Evolutionary conservation across 1,284 basidiomycete genomes (phyloP).

Genomic region (Inonotus obliquus): DNA sequence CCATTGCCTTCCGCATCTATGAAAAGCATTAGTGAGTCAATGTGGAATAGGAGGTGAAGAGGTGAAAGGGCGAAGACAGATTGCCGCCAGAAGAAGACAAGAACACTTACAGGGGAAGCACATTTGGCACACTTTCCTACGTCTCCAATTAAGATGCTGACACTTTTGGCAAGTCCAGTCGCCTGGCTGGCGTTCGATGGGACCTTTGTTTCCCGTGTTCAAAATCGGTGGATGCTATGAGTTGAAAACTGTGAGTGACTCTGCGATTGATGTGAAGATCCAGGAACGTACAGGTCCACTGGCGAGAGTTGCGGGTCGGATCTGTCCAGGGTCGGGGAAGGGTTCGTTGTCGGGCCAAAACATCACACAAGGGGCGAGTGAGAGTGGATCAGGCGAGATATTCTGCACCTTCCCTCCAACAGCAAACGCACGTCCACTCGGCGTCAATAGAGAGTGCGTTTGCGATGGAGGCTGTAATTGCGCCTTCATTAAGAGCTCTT

Average conservation of each 20-base stretch:
- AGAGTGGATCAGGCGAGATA: constrained; percentile 64
- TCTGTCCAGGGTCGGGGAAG: constrained; percentile 70
- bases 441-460: constrained; percentile 65
- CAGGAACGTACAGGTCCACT: constrained; percentile 47
- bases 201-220: constrained; percentile 85
- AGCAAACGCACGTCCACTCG: constrained; percentile 69
- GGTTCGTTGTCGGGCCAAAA: constrained; percentile 86
- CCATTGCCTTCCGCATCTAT: constrained; percentile 79
- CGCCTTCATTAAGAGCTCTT: constrained; percentile 8
- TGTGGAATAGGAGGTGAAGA: constrained; percentile 13
- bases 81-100: constrained; percentile 15
- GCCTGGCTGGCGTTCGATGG: constrained; percentile 83
- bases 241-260: constrained; percentile 9
- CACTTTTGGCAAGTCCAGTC: constrained; percentile 86
- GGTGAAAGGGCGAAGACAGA: constrained; percentile 11
- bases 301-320: constrained; percentile 52
- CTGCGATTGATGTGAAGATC: neutral
- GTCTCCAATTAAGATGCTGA: constrained; percentile 81
- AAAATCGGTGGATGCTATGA: constrained; percentile 74
- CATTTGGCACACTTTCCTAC: constrained; percentile 84
- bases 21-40: constrained; percentile 18
- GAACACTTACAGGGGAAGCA: constrained; percentile 69
- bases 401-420: constrained; percentile 73
- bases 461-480: constrained; percentile 26
- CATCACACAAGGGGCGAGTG: constrained; percentile 67